Evolutionary conservation across 140 eudicot genomes (phyloP).

Genomic region (Oenanthe javanica): DNA sequence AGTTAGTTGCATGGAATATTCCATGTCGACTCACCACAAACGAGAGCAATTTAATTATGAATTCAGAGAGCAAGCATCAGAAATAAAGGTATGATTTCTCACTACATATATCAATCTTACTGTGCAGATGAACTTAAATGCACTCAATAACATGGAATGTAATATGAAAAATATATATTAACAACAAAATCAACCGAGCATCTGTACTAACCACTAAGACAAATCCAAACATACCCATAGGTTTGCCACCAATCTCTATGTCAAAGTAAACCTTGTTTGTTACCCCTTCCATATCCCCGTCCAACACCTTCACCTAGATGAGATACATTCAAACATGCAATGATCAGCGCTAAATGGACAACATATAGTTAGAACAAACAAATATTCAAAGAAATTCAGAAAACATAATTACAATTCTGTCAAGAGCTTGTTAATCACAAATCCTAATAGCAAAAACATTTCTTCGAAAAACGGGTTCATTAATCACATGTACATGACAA

Average conservation of each 20-base stretch:
- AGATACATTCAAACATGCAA: neutral
- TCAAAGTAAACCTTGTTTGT: slow-evolving; percentile 83
- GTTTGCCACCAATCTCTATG: slow-evolving; percentile 67
- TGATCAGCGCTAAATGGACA: neutral
- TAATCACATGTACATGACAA: neutral
- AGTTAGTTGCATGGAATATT: neutral
- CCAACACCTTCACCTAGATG: slow-evolving; percentile 37
- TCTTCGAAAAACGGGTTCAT: neutral
- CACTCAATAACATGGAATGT: neutral
- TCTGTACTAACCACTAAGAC: neutral
- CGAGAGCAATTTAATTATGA: neutral
- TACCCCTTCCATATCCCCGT: slow-evolving; percentile 51
- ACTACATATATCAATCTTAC: too few species aligned
- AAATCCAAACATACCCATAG: slow-evolving; percentile 41
- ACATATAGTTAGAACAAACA: too few species aligned
- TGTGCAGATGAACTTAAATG: neutral
- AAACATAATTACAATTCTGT: too few species aligned
- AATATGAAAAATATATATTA: neutral
- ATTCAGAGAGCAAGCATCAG: neutral
- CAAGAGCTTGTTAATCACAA: neutral
- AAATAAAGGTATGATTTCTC: neutral
- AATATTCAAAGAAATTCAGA: too few species aligned
- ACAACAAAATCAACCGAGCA: neutral
- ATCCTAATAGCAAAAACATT: too few species aligned
- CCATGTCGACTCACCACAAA: neutral